Base-by-base conservation (phyloP, 2,329 filamentous ascomycete genomes). In the Ophiostoma triangulosporum region DNA sequence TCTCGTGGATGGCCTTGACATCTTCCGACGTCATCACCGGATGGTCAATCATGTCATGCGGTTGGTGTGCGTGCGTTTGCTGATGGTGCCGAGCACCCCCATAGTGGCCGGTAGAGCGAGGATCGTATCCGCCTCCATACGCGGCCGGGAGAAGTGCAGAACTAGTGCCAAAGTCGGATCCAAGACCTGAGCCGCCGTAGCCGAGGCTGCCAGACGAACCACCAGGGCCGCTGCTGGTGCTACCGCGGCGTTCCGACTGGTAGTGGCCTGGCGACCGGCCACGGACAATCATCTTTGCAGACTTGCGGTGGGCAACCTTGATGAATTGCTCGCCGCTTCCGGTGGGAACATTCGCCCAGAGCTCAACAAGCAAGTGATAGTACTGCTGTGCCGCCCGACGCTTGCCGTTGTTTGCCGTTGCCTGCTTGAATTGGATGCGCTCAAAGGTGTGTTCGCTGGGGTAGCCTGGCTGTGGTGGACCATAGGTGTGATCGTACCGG, bases 341-440 rank as follows among this genome's bases (percentile, higher is more conserved):
- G 60, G 66, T 63, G 2, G 79, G 75, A 7, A 88, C 70, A 58
- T 90, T 82, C 7, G 78, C 87, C 67, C 81, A 88, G 1, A 94
- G 78, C 64, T 95, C 88, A 4, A 95, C 83, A 46, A 94, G 79
- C n/a, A 96, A 74, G 62, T 93, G 87, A 63, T 94, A 95, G 66
- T 89, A 95, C 62, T 95, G 90, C 64, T 96, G 89, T 17, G 89
- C 88, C 1, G 89, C 89, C 54, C 90, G 76, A 60, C 90, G 77
- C 66, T 95, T 95, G 48, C 89, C 89, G 60, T 96, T 96, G 70
- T 95, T 96, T 24, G 88, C 88, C 0, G 89, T 95, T 1, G 90
- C 89, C 59, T 88, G 87, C 66, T 95, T 94, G 76, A 95, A 96
- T 62, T 95, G 89, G 51, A 95, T 93, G 11, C 90, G 82, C 64